Percentiles rank a stretch among this genome's conserved stretches.
Conservation (phyloP, 208 protist species). For the Crithidia bombi region DNA sequence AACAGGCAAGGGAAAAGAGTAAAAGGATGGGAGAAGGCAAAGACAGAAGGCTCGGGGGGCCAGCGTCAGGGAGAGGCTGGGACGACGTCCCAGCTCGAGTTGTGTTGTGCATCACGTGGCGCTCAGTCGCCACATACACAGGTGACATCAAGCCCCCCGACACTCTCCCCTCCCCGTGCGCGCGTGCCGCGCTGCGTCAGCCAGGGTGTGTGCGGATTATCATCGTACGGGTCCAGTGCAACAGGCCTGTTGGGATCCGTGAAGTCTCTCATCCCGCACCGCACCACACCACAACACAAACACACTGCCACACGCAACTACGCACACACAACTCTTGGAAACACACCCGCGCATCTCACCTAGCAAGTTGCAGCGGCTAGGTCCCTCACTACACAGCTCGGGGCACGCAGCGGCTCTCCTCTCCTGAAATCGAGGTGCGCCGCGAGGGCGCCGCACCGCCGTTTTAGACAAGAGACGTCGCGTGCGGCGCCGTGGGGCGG, state of each 20-base stretch:
- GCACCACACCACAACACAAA: not conserved
- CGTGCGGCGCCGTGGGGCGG: not conserved
- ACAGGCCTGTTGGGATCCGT: slow-evolving; percentile 6
- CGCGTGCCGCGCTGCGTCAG: not conserved
- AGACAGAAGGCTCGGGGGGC: too few species aligned
- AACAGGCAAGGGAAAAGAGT: not conserved
- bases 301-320: too few species aligned
- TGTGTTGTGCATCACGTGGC: slow-evolving; percentile 4
- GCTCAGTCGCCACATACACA: not conserved
- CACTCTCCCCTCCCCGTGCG: not conserved
- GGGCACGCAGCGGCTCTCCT: not conserved
- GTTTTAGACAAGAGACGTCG: slow-evolving; percentile 28
- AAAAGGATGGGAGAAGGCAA: not conserved
- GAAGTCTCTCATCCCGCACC: slow-evolving; percentile 7
- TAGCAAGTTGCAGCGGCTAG: too few species aligned
- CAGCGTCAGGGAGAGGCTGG: not conserved
- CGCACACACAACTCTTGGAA: not conserved
- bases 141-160: not conserved
- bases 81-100: slow-evolving; percentile 4
- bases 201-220: not conserved
- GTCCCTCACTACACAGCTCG: not conserved
- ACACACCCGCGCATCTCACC: too few species aligned
- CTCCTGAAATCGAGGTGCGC: slow-evolving; percentile 22
- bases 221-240: slow-evolving; percentile 9
- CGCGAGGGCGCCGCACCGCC: not conserved